Evolutionary conservation across 495 filamentous ascomycete species (phyloP), one percentile per base, ranked within the genome.

Genomic region (Trichoderma parareesei): DNA sequence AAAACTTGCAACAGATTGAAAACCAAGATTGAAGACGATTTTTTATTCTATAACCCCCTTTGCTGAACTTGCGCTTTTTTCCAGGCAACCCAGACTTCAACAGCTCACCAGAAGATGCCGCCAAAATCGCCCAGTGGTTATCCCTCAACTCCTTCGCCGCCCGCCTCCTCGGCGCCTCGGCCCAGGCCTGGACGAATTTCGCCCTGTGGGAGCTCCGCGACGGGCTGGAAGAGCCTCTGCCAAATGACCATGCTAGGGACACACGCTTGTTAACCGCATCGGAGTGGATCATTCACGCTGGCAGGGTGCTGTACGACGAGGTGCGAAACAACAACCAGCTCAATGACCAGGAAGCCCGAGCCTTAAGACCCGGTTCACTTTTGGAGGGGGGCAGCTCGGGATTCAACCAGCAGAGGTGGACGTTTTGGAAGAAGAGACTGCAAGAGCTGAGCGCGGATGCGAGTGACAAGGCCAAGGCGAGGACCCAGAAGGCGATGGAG

Each of bases 111-210:
- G 61, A 27, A 20, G 38, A 62, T 8, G 41, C 38, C 40, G 27
- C 37, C 6, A 43, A 20, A 3, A 44, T 62, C 61, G 40, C 35
- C 14, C 20, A 38, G 9, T 62, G 61, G 61, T 3, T 43, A 4
- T 41, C 38, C 11, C 38, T 62, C 38, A 62, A 62, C 40, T 41
- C 61, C 38, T 62, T 62, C 40, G 61, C 61, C 61, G 61, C 61
- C 38, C 61, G 61, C 37, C 61, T 62, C 38, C 61, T 62, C 38
- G 38, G 38, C 40, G n/a, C 61, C 18, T 44, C 38, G 9, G 20
- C 44, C 38, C 8, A 33, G 11, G 20, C 61, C 5, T 62, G 61
- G 61, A 42, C 38, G 38, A 62, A 62, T 14, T 62, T 62, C 10
- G 61, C 61, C 16, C 35, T 62, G 5, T 62, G 61, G 61, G 61